phyloP scores from a whole-genome alignment of 1,284 basidiomycete genomes.

The Marasmius oreades region DNA sequence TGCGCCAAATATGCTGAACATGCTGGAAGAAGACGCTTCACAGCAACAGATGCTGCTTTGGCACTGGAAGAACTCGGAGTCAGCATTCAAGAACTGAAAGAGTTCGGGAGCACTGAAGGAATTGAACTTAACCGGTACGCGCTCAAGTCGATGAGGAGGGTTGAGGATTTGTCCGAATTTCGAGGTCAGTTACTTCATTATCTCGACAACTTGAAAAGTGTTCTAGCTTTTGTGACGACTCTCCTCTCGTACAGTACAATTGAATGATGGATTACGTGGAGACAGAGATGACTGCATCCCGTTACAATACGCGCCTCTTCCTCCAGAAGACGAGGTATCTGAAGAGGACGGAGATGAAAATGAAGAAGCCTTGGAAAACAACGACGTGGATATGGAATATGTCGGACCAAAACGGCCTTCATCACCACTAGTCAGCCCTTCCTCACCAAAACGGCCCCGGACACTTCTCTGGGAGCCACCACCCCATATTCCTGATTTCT shows the following conservation, averaged over 20 bases:
- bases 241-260: conserved; percentile 45
- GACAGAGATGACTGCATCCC: conserved; percentile 53
- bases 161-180: conserved; percentile 69
- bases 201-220: conserved; percentile 17
- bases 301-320: conserved; percentile 48
- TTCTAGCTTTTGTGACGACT: not conserved
- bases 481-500: conserved; percentile 57
- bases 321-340: conserved; percentile 32
- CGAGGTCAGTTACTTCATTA: conserved; percentile 47
- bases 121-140: conserved; percentile 65
- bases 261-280: conserved; percentile 53
- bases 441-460: conserved; percentile 51
- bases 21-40: conserved; percentile 55
- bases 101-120: conserved; percentile 60
- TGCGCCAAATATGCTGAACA: conserved; percentile 71
- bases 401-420: conserved; percentile 36
- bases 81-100: conserved; percentile 60
- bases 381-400: conserved; percentile 18
- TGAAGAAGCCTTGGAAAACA: conserved; percentile 28
- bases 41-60: conserved; percentile 53
- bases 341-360: conserved; percentile 29
- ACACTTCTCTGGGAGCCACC: conserved; percentile 56
- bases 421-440: conserved; percentile 52
- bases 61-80: conserved; percentile 73
- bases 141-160: conserved; percentile 52